Percentiles rank a stretch among this genome's conserved stretches.
Evolutionary conservation across 2,329 filamentous ascomycete genomes (phyloP).

Genomic region (Colletotrichum scovillei): DNA sequence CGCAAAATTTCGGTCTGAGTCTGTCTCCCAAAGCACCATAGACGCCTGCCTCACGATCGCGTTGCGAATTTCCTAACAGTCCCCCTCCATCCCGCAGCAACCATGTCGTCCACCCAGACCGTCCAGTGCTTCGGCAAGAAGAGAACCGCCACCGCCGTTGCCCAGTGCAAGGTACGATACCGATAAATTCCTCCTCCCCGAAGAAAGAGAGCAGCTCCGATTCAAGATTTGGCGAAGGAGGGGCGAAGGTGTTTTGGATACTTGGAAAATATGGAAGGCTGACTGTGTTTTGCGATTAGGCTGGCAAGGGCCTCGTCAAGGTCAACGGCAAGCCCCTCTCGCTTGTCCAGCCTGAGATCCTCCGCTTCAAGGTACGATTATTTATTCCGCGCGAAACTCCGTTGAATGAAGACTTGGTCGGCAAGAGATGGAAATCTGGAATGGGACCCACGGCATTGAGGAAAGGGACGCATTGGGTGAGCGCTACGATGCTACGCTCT

Average conservation of each 20-base stretch:
- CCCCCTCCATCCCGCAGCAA: constrained; percentile 54
- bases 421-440: constrained; percentile 13
- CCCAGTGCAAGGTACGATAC: constrained; percentile 69
- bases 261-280: constrained; percentile 40
- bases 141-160: constrained; percentile 90
- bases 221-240: constrained; percentile 2
- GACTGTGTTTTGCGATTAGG: constrained; percentile 46
- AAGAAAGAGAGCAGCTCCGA: not conserved
- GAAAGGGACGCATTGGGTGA: not conserved
- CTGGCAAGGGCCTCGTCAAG: constrained; percentile 84
- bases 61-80: constrained; percentile 33
- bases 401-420: constrained; percentile 14
- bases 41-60: constrained; percentile 24
- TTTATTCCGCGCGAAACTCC: constrained; percentile 14
- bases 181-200: not conserved
- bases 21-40: not conserved
- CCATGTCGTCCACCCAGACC: constrained; percentile 82
- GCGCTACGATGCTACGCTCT: constrained; percentile 2
- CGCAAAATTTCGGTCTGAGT: constrained; percentile 19
- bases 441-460: not conserved
- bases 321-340: constrained; percentile 97
- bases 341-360: constrained; percentile 94
- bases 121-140: constrained; percentile 99
- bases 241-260: constrained; percentile 15
- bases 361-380: constrained; percentile 89